phyloP scores from a whole-genome alignment of 2,329 filamentous ascomycete species.

The Aspergillus texensis region DNA sequence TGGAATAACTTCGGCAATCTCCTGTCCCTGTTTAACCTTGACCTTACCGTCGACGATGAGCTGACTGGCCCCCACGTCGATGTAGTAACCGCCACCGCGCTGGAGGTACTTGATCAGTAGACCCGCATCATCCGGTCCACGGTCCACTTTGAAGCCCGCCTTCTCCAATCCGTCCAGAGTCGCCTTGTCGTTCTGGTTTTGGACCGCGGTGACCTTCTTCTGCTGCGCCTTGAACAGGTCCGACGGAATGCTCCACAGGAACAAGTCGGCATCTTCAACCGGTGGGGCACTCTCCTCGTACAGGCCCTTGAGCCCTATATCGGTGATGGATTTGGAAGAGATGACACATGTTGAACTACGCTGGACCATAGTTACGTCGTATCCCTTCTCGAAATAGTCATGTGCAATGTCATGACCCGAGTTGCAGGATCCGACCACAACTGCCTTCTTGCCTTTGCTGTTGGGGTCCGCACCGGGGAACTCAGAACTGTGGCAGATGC shows the following conservation, averaged over 20 bases:
- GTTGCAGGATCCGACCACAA: conserved; percentile 70
- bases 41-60: conserved; percentile 67
- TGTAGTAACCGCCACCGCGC: conserved; percentile 70
- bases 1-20: conserved; percentile 57
- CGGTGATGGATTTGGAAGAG: conserved; percentile 55
- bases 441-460: conserved; percentile 59
- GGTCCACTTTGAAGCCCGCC: conserved; percentile 64
- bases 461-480: conserved; percentile 57
- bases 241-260: conserved; percentile 59
- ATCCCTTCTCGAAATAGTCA: conserved; percentile 67
- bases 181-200: conserved; percentile 38
- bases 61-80: conserved; percentile 66
- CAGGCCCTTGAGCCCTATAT: conserved; percentile 56
- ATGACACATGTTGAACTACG: conserved; percentile 67
- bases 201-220: conserved; percentile 44
- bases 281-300: conserved; percentile 57
- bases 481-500: conserved; percentile 64
- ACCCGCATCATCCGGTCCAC: conserved; percentile 59
- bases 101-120: conserved; percentile 66
- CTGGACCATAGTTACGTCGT: conserved; percentile 70
- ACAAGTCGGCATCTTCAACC: conserved; percentile 67
- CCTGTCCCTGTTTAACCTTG: conserved; percentile 64
- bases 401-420: conserved; percentile 71
- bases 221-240: conserved; percentile 65
- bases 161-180: conserved; percentile 51